Evolutionary conservation across 2,329 filamentous ascomycete genomes (phyloP).

Genomic region (Sordariomycetes sp.): DNA sequence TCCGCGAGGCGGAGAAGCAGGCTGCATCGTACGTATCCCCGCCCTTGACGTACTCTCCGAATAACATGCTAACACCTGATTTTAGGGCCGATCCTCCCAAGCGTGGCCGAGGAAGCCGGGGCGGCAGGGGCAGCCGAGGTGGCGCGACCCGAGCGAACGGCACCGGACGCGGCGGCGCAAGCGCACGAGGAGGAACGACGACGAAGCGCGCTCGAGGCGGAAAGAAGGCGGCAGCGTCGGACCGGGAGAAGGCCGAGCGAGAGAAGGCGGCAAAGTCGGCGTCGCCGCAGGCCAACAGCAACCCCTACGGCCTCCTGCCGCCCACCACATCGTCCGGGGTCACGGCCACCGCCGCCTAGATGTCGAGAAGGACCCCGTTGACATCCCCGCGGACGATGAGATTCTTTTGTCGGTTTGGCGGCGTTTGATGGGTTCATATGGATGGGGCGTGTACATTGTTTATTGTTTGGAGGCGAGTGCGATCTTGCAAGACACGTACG

Average conservation of each 20-base stretch:
- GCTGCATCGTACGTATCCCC: constrained; percentile 34
- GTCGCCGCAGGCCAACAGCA: constrained; percentile 2
- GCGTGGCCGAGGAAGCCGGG: constrained; percentile 46
- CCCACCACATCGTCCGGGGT: neutral
- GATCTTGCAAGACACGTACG: neutral
- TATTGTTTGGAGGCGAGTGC: neutral
- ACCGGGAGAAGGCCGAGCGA: constrained; percentile 4
- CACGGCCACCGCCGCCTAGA: neutral
- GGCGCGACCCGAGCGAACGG: constrained; percentile 29
- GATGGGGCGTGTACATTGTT: neutral
- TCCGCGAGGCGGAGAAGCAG: constrained; percentile 76
- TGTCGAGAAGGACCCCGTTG: neutral
- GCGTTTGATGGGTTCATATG: neutral
- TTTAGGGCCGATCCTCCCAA: constrained; percentile 54
- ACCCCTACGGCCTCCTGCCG: constrained; percentile 4
- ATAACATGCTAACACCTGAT: constrained; percentile 20
- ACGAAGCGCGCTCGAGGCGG: constrained; percentile 2
- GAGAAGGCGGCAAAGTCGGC: constrained; percentile 1
- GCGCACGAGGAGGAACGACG: constrained; percentile 56
- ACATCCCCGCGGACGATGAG: neutral
- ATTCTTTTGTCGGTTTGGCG: neutral
- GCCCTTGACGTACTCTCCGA: neutral
- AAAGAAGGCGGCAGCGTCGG: neutral
- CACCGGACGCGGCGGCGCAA: constrained; percentile 36
- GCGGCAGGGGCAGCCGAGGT: constrained; percentile 30